Evolutionary conservation across 495 filamentous ascomycete genomes (phyloP).

Genomic region (Aspergillus affinis): DNA sequence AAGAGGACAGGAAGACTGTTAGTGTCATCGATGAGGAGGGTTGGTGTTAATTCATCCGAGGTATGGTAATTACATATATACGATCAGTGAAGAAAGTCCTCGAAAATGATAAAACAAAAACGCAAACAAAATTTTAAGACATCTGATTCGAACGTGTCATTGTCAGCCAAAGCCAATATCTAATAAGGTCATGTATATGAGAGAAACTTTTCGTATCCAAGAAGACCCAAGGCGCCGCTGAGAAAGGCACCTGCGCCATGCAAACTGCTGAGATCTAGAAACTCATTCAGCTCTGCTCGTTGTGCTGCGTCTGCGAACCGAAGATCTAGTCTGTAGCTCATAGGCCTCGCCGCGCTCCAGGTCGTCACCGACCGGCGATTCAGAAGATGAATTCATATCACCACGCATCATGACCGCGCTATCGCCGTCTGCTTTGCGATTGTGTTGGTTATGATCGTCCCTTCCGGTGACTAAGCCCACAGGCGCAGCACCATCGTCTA

Average conservation of each 20-base stretch:
- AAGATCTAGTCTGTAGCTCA: slow-evolving; percentile 28
- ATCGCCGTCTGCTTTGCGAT: slow-evolving; percentile 2
- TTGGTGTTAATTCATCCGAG: too few relatives aligned
- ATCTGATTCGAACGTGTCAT: neutral
- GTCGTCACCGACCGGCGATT: slow-evolving; percentile 36
- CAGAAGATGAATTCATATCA: slow-evolving; percentile 21
- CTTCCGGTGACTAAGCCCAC: neutral
- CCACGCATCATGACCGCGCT: slow-evolving; percentile 22
- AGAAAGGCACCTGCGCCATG: neutral
- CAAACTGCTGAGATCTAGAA: neutral
- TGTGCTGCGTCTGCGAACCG: slow-evolving; percentile 31
- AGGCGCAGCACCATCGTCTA: slow-evolving; percentile 18
- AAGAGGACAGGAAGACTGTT: too few relatives aligned
- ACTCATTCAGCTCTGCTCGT: slow-evolving; percentile 24
- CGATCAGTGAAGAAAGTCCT: too few relatives aligned
- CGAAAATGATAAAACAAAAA: neutral
- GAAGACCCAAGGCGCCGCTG: neutral
- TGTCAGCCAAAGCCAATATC: neutral
- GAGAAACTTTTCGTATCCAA: neutral
- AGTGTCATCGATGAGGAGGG: too few relatives aligned
- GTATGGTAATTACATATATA: too few relatives aligned
- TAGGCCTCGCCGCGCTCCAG: slow-evolving; percentile 42
- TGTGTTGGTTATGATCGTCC: neutral
- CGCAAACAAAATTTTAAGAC: neutral
- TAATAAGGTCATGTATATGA: neutral